Evolutionary conservation across 2,329 filamentous ascomycete genomes (phyloP), one percentile per base, ranked within the genome.

Genomic region (Trichoderma lentiforme): DNA sequence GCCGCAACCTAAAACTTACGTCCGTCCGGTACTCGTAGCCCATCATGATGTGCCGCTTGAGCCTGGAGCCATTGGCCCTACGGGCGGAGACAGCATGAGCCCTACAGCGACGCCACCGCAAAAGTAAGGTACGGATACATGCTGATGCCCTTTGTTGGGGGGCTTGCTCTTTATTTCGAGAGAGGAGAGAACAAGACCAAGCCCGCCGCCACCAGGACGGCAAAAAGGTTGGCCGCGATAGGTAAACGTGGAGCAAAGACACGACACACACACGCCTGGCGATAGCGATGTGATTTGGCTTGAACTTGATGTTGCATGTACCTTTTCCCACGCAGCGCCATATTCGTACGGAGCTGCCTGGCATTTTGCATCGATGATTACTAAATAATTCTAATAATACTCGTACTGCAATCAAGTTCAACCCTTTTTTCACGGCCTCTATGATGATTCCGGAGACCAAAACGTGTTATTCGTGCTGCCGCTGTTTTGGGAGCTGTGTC

Each of bases 11-110:
- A 51, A 60, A 69, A 69, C 36, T 69, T 69, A 62, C 66, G 39
- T 69, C 57, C 66, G 66, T 61, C 66, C 66, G 66, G 57, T 60
- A 34, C 8, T 60, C 15, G 26, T 30, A n/a, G 36, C 66, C 66
- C 26, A 69, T 47, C 65, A 51, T 69, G 66, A 69, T 69, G 66
- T 69, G 66, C 66, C 66, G 66, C 34, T n/a, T 69, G 66, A 43
- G 43, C 66, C 34, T n/a, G 61, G 66, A 43, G 43, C 66, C 66
- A 69, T 69, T 69, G 56, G 66, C 66, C 66, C 66, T 69, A 69
- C 66, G 66, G 24, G 66, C 66, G 66, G 66, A 69, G 66, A 36
- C 21, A 62, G 39, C 28, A 69, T 60, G 65, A 69, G 66, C 66
- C 66, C 66, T 69, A 69, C 66, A 58, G 53, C 39, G 39, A 69